These are phyloP conservation scores for Claviceps capensis DNA, from an alignment of 2,329 filamentous ascomycete species.

Conservation along the genomic window DNA sequence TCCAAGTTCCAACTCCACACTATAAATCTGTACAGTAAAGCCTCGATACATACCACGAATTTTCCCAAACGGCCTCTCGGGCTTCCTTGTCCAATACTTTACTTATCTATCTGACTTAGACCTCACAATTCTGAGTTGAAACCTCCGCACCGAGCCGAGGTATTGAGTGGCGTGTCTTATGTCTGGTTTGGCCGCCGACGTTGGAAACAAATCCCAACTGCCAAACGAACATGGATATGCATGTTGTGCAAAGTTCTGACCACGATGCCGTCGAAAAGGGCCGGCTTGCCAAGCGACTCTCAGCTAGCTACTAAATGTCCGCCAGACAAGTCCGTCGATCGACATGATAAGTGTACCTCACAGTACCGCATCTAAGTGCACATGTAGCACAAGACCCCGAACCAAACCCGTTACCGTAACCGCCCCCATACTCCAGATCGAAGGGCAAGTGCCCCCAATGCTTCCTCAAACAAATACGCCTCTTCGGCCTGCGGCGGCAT, in stretches of 20 bases:
- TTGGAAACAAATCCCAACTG: too few relatives aligned
- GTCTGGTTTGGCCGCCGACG: too few relatives aligned
- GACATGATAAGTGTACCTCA: constrained; percentile 2
- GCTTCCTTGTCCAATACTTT: too few relatives aligned
- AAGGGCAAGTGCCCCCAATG: background rate
- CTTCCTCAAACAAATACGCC: background rate
- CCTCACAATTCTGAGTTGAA: too few relatives aligned
- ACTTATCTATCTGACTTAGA: too few relatives aligned
- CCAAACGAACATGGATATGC: too few relatives aligned
- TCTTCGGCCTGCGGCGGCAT: constrained; percentile 1
- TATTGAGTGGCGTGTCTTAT: too few relatives aligned
- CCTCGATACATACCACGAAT: too few relatives aligned
- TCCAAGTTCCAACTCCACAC: too few relatives aligned
- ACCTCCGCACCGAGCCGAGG: too few relatives aligned
- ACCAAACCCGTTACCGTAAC: background rate
- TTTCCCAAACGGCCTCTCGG: too few relatives aligned
- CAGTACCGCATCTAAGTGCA: constrained; percentile 6
- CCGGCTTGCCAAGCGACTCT: background rate
- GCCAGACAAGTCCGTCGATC: background rate
- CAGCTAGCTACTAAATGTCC: constrained; percentile 1
- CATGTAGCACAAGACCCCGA: constrained; percentile 3
- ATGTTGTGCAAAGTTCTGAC: background rate
- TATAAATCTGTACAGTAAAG: too few relatives aligned
- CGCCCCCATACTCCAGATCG: background rate
- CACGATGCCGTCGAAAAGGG: background rate